Evolutionary conservation across 345 rosid species (phyloP), one percentile per base, ranked within the genome.

Genomic region (Litchi chinensis): DNA sequence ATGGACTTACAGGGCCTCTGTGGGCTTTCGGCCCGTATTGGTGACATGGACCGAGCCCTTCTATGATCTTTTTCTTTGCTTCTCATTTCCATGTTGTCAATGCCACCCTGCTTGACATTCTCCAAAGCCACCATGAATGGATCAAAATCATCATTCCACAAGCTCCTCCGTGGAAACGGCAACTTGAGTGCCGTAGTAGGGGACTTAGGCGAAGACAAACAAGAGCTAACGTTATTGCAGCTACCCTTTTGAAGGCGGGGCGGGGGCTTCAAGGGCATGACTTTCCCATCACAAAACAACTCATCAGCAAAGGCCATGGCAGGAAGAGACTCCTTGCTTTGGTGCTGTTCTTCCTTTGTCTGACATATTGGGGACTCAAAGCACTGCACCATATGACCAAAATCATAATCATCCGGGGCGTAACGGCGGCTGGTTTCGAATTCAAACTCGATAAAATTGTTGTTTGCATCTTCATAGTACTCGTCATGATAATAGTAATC

Each of bases 301-400:
- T 91, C 92, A 57, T 89, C 94, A 11, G 92, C 92, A 82, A 83
- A 91, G 9, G 92, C 86, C 87, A 90, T 85, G 12, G 83, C 76
- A 2, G 91, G 86, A 46, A 82, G 37, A 32, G 37, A 32, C 37
- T 32, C 37, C 37, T 32, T 32, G 37, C 37, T 1, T 32, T 32
- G 37, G 3, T 32, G 37, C 37, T 32, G 37, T 32, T 32, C 37
- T 32, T 32, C 2, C 37, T 32, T 32, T 32, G 3, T 68, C 12
- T 46, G 52, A 6, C 28, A 26, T 32, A 32, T 32, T 32, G 70
- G 43, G 3, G 37, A 18, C 10, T 32, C 64, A 32, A 48, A 16
- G 21, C 59, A 56, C 74, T 22, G 32, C 44, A 70, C 46, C 4
- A 37, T 21, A 32, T 26, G 32, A 10, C 62, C 77, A 50, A 48